Conservation (phyloP, 2,329 filamentous ascomycete genomes). For the Pseudopithomyces chartarum region DNA sequence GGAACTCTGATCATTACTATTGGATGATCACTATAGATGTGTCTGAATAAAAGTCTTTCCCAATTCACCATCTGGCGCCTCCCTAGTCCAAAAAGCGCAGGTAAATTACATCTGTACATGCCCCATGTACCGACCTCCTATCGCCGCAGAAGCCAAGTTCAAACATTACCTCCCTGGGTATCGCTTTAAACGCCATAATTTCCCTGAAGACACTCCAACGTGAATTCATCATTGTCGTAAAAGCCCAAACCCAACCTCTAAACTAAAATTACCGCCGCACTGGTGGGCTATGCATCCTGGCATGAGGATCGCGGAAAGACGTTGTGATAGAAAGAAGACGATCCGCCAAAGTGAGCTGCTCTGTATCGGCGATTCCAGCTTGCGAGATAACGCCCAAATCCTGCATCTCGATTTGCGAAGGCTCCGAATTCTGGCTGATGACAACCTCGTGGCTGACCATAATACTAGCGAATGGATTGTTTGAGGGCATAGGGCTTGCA, state of each 20-base stretch:
- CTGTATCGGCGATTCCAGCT: constrained; percentile 40
- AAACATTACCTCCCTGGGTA: constrained; percentile 4
- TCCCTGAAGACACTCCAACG: background rate
- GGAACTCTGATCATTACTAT: no score
- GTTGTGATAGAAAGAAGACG: constrained; percentile 37
- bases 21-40: no score
- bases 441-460: constrained; percentile 45
- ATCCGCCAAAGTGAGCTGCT: constrained; percentile 50
- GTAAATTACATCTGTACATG: background rate
- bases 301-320: constrained; percentile 32
- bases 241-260: background rate
- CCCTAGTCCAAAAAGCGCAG: no score
- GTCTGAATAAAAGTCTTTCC: no score
- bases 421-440: constrained; percentile 32
- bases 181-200: background rate
- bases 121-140: no score
- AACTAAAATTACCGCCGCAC: constrained; percentile 15
- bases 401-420: constrained; percentile 31
- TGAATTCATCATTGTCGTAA: no score
- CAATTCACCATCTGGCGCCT: no score
- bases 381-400: constrained; percentile 41
- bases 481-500: constrained; percentile 2
- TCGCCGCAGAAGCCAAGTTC: background rate
- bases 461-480: constrained; percentile 42
- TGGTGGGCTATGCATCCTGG: constrained; percentile 18